Evolutionary conservation across 305 asterid species (phyloP), one percentile per base, ranked within the genome.

Genomic region (Solanum hybrid): DNA sequence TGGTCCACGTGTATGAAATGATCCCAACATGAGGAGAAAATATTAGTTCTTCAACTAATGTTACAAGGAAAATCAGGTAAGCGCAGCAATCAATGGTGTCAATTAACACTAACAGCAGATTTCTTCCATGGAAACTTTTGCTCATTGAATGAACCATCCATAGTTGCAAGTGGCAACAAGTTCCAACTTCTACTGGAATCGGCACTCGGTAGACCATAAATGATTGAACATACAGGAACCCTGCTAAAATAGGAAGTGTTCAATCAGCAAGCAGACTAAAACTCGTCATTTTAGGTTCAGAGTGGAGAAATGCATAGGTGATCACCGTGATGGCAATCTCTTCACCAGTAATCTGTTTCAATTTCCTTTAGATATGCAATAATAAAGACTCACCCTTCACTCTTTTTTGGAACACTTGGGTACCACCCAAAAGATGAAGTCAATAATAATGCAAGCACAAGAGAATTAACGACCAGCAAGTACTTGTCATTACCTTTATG

Each of bases 401-500:
- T 83, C 73, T 46, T 42, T 9, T 46, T 83, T 16, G 20, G 26
- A 46, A 83, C 87, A 42, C 64, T 28, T 83, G 33, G 29, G 36
- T n/a, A 82, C 73, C 24, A 28, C 22, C 75, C 73, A 29, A 84
- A 51, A 84, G 46, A 29, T 51, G 46, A 51, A 84, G 42, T 31
- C 75, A 84, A 51, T 46, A 16, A 20, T 84, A 29, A 84, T 6
- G 31, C 88, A 84, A 29, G 76, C 88, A 84, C 31, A 57, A 11
- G 31, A 84, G 73, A 51, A 84, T 10, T 61, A 61, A 64, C 12
- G 12, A 85, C 22, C 42, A 57, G 42, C 74, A 84, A 18, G 31
- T 84, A 16, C 75, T 84, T 51, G 29, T 73, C 35, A 82, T 91
- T 92, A 96, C 99, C 97, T 88, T 90, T 91, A 96, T 86, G 98